phyloP scores from a whole-genome alignment of 2,329 filamentous ascomycete species.

The Fusarium metavorans region DNA sequence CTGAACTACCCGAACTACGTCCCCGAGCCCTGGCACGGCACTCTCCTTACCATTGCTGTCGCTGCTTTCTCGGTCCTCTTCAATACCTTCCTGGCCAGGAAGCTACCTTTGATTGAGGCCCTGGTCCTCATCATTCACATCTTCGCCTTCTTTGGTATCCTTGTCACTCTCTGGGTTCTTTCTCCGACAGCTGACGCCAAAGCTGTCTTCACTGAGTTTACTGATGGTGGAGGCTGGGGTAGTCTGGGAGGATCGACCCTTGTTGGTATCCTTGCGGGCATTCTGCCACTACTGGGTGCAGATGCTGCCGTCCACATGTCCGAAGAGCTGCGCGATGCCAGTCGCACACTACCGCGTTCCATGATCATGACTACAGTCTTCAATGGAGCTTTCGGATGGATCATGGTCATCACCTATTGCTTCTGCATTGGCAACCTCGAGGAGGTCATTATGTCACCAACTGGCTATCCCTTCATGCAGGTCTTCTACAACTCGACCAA shows the following conservation, averaged over 20 bases:
- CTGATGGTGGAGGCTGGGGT: slow-evolving; percentile 35
- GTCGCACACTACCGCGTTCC: slow-evolving; percentile 29
- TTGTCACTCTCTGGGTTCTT: slow-evolving; percentile 39
- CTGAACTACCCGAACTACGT: slow-evolving; percentile 43
- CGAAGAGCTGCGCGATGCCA: slow-evolving; percentile 33
- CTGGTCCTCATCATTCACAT: slow-evolving; percentile 34
- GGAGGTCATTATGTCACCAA: slow-evolving; percentile 31
- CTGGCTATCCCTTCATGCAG: slow-evolving; percentile 40
- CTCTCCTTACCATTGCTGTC: slow-evolving; percentile 25
- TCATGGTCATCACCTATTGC: slow-evolving; percentile 40
- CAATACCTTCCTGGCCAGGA: slow-evolving; percentile 33
- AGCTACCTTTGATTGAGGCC: slow-evolving; percentile 30
- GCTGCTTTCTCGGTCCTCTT: slow-evolving; percentile 32
- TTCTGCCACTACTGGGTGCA: slow-evolving; percentile 32
- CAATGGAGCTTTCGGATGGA: slow-evolving; percentile 39
- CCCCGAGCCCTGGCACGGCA: slow-evolving; percentile 36
- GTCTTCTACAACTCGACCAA: slow-evolving; percentile 38
- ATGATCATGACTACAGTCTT: slow-evolving; percentile 39
- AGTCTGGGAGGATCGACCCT: slow-evolving; percentile 33
- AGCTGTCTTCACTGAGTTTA: slow-evolving; percentile 35
- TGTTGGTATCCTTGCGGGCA: slow-evolving; percentile 37
- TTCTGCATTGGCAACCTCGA: slow-evolving; percentile 39
- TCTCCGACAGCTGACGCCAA: slow-evolving; percentile 30
- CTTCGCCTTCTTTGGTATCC: slow-evolving; percentile 38
- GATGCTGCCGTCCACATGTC: slow-evolving; percentile 43